A percentile compares a stretch with the other conserved stretches of the same genome.
phyloP scores from a whole-genome alignment of 768 basidiomycete genomes.

The Lactifluus subvellereus region DNA sequence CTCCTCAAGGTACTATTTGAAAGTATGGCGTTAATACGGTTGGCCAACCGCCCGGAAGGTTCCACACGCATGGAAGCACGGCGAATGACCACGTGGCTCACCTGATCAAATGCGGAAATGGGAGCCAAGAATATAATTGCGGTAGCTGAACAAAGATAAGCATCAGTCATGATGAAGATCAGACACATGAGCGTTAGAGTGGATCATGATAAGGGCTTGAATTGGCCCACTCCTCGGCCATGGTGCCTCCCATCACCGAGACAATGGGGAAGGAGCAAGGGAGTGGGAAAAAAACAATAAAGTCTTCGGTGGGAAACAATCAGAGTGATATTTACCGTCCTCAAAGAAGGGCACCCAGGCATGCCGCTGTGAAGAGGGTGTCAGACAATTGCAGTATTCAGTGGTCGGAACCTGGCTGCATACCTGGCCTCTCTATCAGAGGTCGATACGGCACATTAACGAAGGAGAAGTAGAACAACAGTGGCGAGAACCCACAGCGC shows the following conservation, averaged over 20 bases:
- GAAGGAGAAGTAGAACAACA: conserved; percentile 1
- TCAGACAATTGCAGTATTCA: not conserved
- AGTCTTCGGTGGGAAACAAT: conserved; percentile 18
- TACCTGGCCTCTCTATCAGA: conserved; percentile 23
- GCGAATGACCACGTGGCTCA: conserved; percentile 28
- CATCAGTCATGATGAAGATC: conserved; percentile 4
- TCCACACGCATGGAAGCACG: not conserved
- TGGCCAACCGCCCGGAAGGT: conserved; percentile 26
- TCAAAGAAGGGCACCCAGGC: conserved; percentile 85
- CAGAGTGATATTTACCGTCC: conserved; percentile 38
- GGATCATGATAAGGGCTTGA: conserved; percentile 2
- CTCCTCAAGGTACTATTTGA: conserved; percentile 70
- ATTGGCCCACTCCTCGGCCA: not conserved
- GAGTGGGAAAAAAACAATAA: conserved; percentile 64
- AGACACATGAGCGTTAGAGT: not conserved
- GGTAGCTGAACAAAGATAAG: conserved; percentile 43
- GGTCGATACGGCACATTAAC: conserved; percentile 7
- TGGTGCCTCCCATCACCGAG: not conserved
- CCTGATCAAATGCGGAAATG: conserved; percentile 85
- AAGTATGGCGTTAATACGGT: conserved; percentile 35
- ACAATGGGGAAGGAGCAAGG: conserved; percentile 44
- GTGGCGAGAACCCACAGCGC: conserved; percentile 49
- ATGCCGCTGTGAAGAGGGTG: conserved; percentile 45
- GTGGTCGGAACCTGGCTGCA: not conserved
- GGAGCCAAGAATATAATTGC: conserved; percentile 86